phyloP scores from a whole-genome alignment of 768 basidiomycete genomes.

The Kwoniella newhampshirensis region DNA sequence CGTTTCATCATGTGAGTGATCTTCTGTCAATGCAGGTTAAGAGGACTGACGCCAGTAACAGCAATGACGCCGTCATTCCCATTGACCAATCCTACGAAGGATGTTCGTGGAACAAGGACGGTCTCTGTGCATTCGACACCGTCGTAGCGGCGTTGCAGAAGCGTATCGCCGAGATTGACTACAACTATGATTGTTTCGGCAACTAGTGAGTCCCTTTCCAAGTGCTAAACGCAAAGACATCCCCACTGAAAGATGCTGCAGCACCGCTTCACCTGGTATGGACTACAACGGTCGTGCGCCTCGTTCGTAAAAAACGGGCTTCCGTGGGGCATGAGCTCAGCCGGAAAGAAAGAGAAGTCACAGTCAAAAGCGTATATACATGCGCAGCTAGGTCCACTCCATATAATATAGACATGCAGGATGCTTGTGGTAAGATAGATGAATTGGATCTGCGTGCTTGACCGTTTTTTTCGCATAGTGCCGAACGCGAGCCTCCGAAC shows the following conservation, averaged over 20 bases:
- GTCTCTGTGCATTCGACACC: slow-evolving; percentile 52
- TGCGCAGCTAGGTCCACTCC: too few relatives aligned
- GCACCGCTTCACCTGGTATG: slow-evolving; percentile 6
- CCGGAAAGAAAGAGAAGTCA: too few relatives aligned
- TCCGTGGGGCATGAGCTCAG: too few relatives aligned
- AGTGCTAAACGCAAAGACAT: too few relatives aligned
- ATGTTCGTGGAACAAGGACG: slow-evolving; percentile 50
- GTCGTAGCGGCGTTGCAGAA: slow-evolving; percentile 50
- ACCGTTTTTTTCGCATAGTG: too few relatives aligned
- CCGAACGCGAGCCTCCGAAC: too few relatives aligned
- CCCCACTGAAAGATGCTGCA: too few relatives aligned
- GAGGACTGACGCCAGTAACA: slow-evolving; percentile 37
- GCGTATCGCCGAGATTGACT: slow-evolving; percentile 52
- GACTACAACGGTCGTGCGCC: slow-evolving; percentile 40
- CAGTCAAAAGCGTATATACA: too few relatives aligned
- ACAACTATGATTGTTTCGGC: slow-evolving; percentile 57
- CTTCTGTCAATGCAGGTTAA: slow-evolving; percentile 6
- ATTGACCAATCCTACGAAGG: slow-evolving; percentile 46
- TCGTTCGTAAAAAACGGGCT: neutral
- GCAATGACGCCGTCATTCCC: slow-evolving; percentile 55
- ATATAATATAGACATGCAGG: too few relatives aligned
- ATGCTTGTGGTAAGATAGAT: too few relatives aligned
- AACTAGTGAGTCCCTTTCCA: slow-evolving; percentile 63
- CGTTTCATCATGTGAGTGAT: slow-evolving; percentile 58
- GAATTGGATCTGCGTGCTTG: too few relatives aligned